A percentile compares a stretch with the other conserved stretches of the same genome.
Evolutionary conservation across 331 rosid genomes (phyloP).

Genomic region (Spiraea crenata): DNA sequence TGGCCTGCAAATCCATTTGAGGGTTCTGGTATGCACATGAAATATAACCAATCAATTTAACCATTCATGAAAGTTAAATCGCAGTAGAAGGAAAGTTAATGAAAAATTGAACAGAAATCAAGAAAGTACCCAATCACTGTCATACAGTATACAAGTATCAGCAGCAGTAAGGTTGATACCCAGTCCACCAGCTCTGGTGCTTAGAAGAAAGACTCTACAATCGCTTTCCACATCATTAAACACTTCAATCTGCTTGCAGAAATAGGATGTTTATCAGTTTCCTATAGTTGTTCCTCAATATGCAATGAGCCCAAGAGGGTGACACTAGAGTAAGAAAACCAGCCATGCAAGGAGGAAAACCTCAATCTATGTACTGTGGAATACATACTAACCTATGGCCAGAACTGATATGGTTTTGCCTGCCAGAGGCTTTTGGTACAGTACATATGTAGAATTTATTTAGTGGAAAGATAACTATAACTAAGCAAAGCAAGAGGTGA

Average conservation of each 20-base stretch:
- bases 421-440: neutral
- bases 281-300: neutral
- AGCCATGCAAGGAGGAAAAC: neutral
- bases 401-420: neutral
- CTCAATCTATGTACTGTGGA: neutral
- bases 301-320: neutral
- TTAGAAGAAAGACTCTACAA: constrained; percentile 68
- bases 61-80: constrained; percentile 2
- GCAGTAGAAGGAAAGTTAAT: constrained; percentile 3
- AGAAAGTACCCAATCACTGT: constrained; percentile 89
- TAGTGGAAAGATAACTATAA: neutral
- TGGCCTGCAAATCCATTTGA: constrained; percentile 96
- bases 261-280: constrained; percentile 9
- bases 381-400: neutral
- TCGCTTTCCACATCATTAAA: constrained; percentile 72
- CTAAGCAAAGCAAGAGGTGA: neutral
- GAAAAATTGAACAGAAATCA: constrained; percentile 13
- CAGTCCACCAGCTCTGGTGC: constrained; percentile 98
- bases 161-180: constrained; percentile 98
- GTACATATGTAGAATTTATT: too few species aligned
- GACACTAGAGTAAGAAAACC: neutral
- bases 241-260: constrained; percentile 55
- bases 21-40: constrained; percentile 67
- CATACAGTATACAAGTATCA: constrained; percentile 94
- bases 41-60: constrained; percentile 6